Conservation (phyloP, 331 rosid species). For the Stylosanthes scabra region DNA sequence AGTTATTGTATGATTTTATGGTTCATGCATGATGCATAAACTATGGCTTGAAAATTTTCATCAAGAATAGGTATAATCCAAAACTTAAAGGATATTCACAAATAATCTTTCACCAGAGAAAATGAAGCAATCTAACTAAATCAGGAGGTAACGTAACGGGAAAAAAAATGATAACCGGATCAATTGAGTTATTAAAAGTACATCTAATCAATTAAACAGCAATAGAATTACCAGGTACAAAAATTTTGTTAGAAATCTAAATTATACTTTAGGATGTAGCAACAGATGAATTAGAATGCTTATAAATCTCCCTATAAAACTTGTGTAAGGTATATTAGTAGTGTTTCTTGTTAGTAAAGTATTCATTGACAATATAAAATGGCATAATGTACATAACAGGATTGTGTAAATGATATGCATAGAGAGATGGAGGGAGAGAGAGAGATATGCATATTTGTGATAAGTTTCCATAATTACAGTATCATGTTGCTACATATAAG, state of each 20-base stretch:
- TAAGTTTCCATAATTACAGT: background rate
- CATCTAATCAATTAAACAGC: background rate
- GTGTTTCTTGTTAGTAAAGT: background rate
- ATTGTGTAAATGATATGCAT: background rate
- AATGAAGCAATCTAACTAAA: background rate
- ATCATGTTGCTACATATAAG: constrained; percentile 3
- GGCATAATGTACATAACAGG: background rate
- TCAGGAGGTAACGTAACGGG: background rate
- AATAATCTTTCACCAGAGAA: background rate
- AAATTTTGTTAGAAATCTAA: background rate
- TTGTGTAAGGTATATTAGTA: background rate
- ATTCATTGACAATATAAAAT: background rate
- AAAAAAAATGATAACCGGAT: background rate
- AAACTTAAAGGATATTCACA: background rate
- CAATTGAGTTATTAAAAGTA: background rate
- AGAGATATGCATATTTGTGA: background rate
- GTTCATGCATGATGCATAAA: constrained; percentile 3
- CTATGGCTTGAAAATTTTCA: background rate
- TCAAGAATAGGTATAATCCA: background rate
- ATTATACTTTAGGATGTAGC: background rate
- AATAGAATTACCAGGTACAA: constrained; percentile 7
- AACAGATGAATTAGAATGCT: background rate
- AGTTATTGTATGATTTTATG: constrained; percentile 11
- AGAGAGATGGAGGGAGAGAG: background rate
- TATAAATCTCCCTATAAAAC: background rate